Evolutionary conservation across 1,284 basidiomycete genomes (phyloP).

Genomic region (Cystobasidiaceae sp.): DNA sequence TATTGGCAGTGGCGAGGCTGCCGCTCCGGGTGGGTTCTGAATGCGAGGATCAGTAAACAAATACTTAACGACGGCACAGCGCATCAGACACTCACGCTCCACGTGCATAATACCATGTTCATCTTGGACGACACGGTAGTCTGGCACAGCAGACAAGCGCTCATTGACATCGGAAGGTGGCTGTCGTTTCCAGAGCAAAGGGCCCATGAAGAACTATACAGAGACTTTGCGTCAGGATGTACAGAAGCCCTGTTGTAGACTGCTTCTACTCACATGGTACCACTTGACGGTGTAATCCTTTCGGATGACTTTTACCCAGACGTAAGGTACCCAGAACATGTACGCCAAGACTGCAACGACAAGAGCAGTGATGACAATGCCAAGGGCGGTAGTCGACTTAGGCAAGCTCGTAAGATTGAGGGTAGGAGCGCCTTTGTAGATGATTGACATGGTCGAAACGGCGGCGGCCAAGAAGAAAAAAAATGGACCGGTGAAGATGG

Average conservation of each 20-base stretch:
- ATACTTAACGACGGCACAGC: not conserved
- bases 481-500: slow-evolving; percentile 46
- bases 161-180: slow-evolving; percentile 44
- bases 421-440: slow-evolving; percentile 50
- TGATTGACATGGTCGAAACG: slow-evolving; percentile 39
- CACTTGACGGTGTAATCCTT: slow-evolving; percentile 50
- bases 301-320: slow-evolving; percentile 50
- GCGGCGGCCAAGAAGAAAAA: slow-evolving; percentile 49
- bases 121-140: slow-evolving; percentile 46
- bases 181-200: slow-evolving; percentile 50
- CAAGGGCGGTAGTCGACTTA: slow-evolving; percentile 46
- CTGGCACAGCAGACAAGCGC: slow-evolving; percentile 43
- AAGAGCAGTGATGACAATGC: slow-evolving; percentile 49
- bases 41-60: not conserved
- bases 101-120: not conserved
- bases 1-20: not conserved
- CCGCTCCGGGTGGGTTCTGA: not conserved
- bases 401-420: slow-evolving; percentile 50
- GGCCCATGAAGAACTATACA: slow-evolving; percentile 50
- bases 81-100: not conserved
- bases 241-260: too few species aligned
- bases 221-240: too few species aligned
- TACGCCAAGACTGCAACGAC: slow-evolving; percentile 48
- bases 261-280: slow-evolving; percentile 32
- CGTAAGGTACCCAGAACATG: slow-evolving; percentile 53